Evolutionary conservation across 2,329 filamentous ascomycete species (phyloP).

Genomic region (Penicillium sp.): DNA sequence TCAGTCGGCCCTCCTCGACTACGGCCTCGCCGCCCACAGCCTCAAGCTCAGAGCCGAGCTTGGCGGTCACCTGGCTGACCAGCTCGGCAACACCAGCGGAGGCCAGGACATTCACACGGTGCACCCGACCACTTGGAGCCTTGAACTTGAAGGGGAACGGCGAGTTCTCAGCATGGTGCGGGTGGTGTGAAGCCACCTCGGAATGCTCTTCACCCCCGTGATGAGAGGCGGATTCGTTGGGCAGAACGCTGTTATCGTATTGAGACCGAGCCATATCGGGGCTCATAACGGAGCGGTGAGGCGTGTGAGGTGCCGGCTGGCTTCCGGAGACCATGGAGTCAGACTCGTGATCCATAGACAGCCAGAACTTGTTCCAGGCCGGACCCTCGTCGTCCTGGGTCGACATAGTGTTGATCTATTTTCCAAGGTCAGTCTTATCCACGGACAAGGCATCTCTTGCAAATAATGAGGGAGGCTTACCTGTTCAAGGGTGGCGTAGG

Average conservation of each 20-base stretch:
- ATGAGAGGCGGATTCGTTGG: constrained; percentile 93
- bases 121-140: constrained; percentile 89
- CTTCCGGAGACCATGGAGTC: constrained; percentile 95
- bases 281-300: constrained; percentile 76
- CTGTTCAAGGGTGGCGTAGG: constrained; percentile 96
- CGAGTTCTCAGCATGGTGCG: constrained; percentile 64
- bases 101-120: constrained; percentile 82
- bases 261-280: constrained; percentile 65
- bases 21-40: constrained; percentile 77
- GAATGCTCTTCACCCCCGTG: constrained; percentile 82
- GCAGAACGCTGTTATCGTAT: constrained; percentile 74
- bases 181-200: constrained; percentile 59
- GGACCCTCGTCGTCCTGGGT: constrained; percentile 88
- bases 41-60: constrained; percentile 82
- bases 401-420: constrained; percentile 82
- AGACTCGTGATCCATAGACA: constrained; percentile 90
- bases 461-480: constrained; percentile 49
- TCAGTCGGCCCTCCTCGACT: constrained; percentile 77
- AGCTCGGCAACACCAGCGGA: constrained; percentile 79
- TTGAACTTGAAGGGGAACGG: constrained; percentile 99
- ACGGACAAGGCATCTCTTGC: not conserved
- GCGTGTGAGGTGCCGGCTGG: constrained; percentile 64
- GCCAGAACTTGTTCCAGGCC: constrained; percentile 99
- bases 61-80: constrained; percentile 73
- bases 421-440: not conserved